phyloP scores from a whole-genome alignment of 805 yeast species.

The Hanseniaspora clermontiae region DNA sequence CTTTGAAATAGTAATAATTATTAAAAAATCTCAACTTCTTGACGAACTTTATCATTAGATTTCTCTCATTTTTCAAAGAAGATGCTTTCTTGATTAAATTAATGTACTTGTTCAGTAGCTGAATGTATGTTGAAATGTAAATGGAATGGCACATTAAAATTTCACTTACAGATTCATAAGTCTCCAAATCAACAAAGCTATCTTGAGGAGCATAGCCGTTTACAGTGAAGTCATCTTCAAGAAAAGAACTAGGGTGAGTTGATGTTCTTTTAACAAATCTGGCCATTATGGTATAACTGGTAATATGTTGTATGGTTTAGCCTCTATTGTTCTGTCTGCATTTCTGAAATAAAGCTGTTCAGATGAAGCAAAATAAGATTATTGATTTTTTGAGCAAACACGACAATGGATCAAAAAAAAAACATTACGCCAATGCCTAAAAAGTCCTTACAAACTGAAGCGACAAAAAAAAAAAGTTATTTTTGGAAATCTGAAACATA shows the following conservation, averaged over 20 bases:
- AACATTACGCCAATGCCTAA: background rate
- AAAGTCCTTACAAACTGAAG: background rate
- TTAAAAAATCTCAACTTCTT: constrained; percentile 27
- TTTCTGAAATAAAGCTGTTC: no score
- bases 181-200: background rate
- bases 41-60: constrained; percentile 26
- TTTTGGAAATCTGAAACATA: background rate
- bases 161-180: background rate
- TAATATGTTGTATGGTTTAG: no score
- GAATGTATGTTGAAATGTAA: constrained; percentile 24
- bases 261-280: background rate
- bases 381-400: no score
- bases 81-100: constrained; percentile 24
- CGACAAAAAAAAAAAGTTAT: background rate
- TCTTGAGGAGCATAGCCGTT: background rate
- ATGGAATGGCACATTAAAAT: constrained; percentile 16
- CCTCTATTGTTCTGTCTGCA: no score
- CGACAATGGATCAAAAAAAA: no score
- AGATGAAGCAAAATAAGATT: no score
- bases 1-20: constrained; percentile 17
- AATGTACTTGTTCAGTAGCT: constrained; percentile 25
- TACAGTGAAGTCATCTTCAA: constrained; percentile 10
- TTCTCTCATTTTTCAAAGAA: constrained; percentile 25
- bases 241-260: constrained; percentile 5
- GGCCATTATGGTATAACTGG: background rate